Evolutionary conservation across 2,329 filamentous ascomycete genomes (phyloP).

Genomic region (Talaromyces sp.): DNA sequence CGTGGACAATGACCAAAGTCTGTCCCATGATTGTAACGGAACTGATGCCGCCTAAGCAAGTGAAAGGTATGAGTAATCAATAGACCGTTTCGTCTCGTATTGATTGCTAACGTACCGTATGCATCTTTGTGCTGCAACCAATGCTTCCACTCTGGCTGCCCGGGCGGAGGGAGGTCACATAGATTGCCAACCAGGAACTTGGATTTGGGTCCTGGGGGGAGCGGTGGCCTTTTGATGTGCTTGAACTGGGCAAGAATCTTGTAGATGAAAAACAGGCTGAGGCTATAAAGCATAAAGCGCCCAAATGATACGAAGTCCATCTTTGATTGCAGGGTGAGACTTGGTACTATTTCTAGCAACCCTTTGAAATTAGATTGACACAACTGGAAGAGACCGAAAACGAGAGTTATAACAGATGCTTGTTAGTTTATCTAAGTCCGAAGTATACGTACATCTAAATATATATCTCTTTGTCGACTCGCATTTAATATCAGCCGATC

Average conservation of each 20-base stretch:
- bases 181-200: constrained; percentile 54
- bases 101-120: constrained; percentile 31
- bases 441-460: not conserved
- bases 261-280: constrained; percentile 14
- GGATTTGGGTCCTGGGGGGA: constrained; percentile 52
- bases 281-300: constrained; percentile 5
- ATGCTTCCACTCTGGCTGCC: constrained; percentile 42
- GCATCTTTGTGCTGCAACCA: constrained; percentile 47
- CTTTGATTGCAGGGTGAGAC: not conserved
- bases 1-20: constrained; percentile 40
- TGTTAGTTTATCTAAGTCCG: not conserved
- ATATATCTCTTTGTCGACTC: not conserved
- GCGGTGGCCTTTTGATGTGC: constrained; percentile 8
- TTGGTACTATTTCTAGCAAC: not conserved
- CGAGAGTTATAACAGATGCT: not conserved
- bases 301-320: constrained; percentile 12
- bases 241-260: constrained; percentile 17
- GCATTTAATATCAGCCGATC: not conserved
- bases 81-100: not conserved
- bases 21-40: constrained; percentile 40
- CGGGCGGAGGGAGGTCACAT: constrained; percentile 46
- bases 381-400: not conserved
- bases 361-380: not conserved
- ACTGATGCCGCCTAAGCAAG: constrained; percentile 41
- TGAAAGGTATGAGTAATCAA: not conserved